phyloP scores from a whole-genome alignment of 106 monocot species.

The Ottelia alismoides region DNA sequence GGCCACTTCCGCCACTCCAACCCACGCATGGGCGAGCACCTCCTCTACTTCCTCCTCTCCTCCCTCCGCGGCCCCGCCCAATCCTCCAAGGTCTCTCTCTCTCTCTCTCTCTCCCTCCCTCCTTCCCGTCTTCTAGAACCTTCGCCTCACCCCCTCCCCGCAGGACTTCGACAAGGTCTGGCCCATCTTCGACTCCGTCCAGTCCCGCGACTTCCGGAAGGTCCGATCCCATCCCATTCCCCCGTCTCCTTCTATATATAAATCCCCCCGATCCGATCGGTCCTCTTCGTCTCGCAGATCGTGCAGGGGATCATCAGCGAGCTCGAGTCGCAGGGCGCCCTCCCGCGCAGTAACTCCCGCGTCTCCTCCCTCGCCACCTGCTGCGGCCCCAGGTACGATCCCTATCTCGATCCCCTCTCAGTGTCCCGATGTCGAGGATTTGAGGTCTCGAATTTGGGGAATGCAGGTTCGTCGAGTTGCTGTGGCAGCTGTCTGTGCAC shows the following conservation, averaged over 20 bases:
- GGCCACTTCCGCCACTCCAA: constrained; percentile 94
- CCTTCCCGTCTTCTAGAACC: neutral
- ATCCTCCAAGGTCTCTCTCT: constrained; percentile 49
- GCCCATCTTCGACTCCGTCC: constrained; percentile 95
- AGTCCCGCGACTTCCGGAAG: constrained; percentile 95
- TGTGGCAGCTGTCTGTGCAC: constrained; percentile 99
- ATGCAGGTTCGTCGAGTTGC: constrained; percentile 94
- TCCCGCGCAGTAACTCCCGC: constrained; percentile 96
- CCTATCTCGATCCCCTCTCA: too few species aligned
- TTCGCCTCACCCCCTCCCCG: neutral
- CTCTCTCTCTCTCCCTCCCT: neutral
- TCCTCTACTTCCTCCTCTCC: constrained; percentile 96
- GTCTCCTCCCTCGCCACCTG: constrained; percentile 98
- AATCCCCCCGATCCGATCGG: too few species aligned
- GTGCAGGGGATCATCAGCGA: constrained; percentile 98
- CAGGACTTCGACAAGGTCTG: constrained; percentile 99
- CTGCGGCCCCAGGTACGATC: constrained; percentile 89
- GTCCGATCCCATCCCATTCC: too few species aligned
- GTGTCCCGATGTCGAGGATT: neutral
- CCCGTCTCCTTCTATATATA: too few species aligned
- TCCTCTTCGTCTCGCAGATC: constrained; percentile 36
- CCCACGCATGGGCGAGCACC: constrained; percentile 90
- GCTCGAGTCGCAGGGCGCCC: constrained; percentile 84
- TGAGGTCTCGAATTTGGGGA: neutral
- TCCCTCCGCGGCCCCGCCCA: constrained; percentile 92